Evolutionary conservation across 805 yeast species (phyloP), one percentile per base, ranked within the genome.

Genomic region (Wickerhamomyces pijperi): DNA sequence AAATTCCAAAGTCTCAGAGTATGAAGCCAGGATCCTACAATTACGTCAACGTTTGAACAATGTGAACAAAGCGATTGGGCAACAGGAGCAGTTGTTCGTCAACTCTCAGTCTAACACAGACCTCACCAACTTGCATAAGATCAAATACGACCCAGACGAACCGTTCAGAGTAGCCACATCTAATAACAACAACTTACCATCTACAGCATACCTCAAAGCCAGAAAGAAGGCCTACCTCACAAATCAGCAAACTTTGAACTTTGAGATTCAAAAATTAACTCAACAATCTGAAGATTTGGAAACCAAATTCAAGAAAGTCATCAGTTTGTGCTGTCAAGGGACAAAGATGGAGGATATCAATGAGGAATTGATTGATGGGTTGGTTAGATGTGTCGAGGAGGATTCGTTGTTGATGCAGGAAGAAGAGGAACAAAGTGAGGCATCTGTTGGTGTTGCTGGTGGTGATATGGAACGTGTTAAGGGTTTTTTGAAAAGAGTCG

Each of bases 351-450:
- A 82, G 39, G 74, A 72, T 39, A 80, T 78, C 45, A 94, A 92
- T 25, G 95, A 85, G 55, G 73, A 69, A 39, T 70, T 92, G 49
- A 67, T 90, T 37, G 92, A 84, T 46, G 94, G 90, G 4, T 67
- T 90, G 37, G 74, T 92, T 25, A 82, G 80, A 52, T 95, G 96
- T 16, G 96, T 90, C 5, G 95, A 88, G 46, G 82, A 90, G 44
- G 88, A 81, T 54, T 82, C 84, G 2, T 9, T 21, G 82, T 73
- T 44, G 80, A 74, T 43, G 74, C 76, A 29, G 9, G 9, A 7
- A 9, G 23, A 9, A 21, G 23, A 6, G 23, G 23, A 7, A 21
- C 23, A 21, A n/a, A n/a, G n/a, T n/a, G n/a, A n/a, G n/a, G n/a
- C n/a, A n/a, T n/a, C n/a, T n/a, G n/a, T n/a, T n/a, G n/a, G n/a